A percentile compares a stretch with the other conserved stretches of the same genome.
Evolutionary conservation across 2,329 filamentous ascomycete species (phyloP).

Genomic region (Aureobasidium vineae): DNA sequence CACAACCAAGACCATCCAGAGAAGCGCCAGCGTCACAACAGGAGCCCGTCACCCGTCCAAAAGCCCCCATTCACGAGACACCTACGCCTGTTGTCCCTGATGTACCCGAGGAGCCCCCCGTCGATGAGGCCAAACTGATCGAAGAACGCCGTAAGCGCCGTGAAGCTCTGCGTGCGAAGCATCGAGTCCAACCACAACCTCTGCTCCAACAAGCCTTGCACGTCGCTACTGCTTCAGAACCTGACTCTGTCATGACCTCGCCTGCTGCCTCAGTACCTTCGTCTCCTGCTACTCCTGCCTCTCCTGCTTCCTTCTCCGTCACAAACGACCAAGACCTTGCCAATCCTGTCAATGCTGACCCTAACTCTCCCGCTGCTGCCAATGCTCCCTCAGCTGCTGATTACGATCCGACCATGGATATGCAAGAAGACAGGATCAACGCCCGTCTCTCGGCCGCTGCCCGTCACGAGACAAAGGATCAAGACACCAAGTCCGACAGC

Average conservation of each 20-base stretch:
- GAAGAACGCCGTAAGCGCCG: constrained; percentile 80
- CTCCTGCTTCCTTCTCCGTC: constrained; percentile 42
- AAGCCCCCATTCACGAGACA: background rate
- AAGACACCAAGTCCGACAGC: constrained; percentile 27
- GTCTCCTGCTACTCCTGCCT: constrained; percentile 42
- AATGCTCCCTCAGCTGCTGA: constrained; percentile 89
- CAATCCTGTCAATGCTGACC: constrained; percentile 36
- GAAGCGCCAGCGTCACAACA: constrained; percentile 26
- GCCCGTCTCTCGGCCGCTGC: constrained; percentile 23
- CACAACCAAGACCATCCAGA: constrained; percentile 3
- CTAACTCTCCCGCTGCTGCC: constrained; percentile 48
- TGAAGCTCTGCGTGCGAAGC: constrained; percentile 81
- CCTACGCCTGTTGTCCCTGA: constrained; percentile 46
- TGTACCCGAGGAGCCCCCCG: constrained; percentile 46
- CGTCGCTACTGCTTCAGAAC: background rate
- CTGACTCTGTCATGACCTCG: constrained; percentile 21
- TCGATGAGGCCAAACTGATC: constrained; percentile 80
- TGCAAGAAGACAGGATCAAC: constrained; percentile 70
- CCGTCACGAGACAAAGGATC: constrained; percentile 36
- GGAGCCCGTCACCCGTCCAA: constrained; percentile 29
- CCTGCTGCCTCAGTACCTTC: constrained; percentile 53
- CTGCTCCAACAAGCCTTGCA: constrained; percentile 28
- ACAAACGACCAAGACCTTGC: constrained; percentile 44
- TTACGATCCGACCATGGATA: constrained; percentile 85
- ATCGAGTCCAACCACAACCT: constrained; percentile 56